A percentile compares a stretch with the other conserved stretches of the same genome.
Evolutionary conservation across 495 filamentous ascomycete species (phyloP).

Genomic region (Lophiotrema nucula): DNA sequence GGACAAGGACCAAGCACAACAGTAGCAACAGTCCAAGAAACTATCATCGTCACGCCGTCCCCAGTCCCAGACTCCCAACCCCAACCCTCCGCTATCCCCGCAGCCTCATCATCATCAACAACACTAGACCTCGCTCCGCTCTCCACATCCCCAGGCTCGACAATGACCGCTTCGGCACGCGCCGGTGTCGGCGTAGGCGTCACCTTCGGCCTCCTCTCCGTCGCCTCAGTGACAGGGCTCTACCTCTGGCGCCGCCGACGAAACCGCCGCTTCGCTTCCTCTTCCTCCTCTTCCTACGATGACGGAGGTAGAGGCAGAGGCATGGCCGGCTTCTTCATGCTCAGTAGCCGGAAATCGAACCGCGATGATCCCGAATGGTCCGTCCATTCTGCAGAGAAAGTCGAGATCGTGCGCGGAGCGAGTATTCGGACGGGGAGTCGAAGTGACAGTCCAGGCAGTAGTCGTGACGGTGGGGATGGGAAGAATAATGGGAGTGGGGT

Average conservation of each 20-base stretch:
- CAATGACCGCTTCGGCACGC: constrained; percentile 19
- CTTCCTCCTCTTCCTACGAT: not conserved
- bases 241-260: constrained; percentile 15
- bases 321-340: constrained; percentile 8
- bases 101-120: not conserved
- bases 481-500: not conserved
- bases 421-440: not conserved
- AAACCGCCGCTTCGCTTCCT: not conserved
- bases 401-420: constrained; percentile 20
- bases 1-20: no score
- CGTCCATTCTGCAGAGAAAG: constrained; percentile 18
- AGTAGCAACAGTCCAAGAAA: not conserved
- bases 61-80: not conserved
- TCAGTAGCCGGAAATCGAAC: not conserved
- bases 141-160: constrained; percentile 5
- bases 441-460: not conserved
- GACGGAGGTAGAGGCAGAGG: not conserved
- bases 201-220: constrained; percentile 16
- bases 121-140: constrained; percentile 1
- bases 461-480: not conserved
- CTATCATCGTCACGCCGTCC: constrained; percentile 6
- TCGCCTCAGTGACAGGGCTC: constrained; percentile 8
- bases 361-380: constrained; percentile 9
- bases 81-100: not conserved
- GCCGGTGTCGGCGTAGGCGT: constrained; percentile 22